Evolutionary conservation across 2,329 filamentous ascomycete species (phyloP).

Genomic region (Fusarium zealandicum): DNA sequence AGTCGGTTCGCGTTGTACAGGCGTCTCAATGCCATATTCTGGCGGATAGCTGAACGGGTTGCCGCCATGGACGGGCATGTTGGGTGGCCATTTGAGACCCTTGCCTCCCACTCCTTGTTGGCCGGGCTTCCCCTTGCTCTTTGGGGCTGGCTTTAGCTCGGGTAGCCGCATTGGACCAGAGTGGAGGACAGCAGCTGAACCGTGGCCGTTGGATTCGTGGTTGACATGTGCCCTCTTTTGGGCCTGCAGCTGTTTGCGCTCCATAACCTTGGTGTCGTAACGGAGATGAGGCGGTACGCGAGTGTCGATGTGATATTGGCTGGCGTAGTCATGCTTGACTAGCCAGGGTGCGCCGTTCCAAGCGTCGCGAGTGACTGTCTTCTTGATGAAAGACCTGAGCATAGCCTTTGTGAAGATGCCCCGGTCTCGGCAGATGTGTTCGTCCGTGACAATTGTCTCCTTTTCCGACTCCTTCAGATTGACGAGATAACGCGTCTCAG

Average conservation of each 20-base stretch:
- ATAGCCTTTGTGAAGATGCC: conserved; percentile 96
- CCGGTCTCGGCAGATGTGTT: conserved; percentile 84
- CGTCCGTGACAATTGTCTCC: conserved; percentile 80
- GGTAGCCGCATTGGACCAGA: conserved; percentile 67
- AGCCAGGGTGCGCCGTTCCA: conserved; percentile 98
- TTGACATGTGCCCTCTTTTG: conserved; percentile 65
- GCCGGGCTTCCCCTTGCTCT: conserved; percentile 67
- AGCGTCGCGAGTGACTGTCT: conserved; percentile 87
- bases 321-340: conserved; percentile 85
- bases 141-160: conserved; percentile 76
- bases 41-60: conserved; percentile 56
- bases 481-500: conserved; percentile 82
- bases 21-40: conserved; percentile 50
- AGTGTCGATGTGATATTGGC: conserved; percentile 85
- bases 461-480: conserved; percentile 73
- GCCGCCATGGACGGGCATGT: conserved; percentile 46
- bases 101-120: conserved; percentile 48
- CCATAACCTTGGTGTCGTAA: conserved; percentile 79
- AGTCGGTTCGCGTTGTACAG: conserved; percentile 47
- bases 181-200: conserved; percentile 42
- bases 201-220: conserved; percentile 53
- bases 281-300: conserved; percentile 83
- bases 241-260: conserved; percentile 75
- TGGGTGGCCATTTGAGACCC: conserved; percentile 51
- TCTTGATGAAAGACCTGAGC: conserved; percentile 91